Evolutionary conservation across 2,329 filamentous ascomycete species (phyloP).

Genomic region (Fusarium coicis): DNA sequence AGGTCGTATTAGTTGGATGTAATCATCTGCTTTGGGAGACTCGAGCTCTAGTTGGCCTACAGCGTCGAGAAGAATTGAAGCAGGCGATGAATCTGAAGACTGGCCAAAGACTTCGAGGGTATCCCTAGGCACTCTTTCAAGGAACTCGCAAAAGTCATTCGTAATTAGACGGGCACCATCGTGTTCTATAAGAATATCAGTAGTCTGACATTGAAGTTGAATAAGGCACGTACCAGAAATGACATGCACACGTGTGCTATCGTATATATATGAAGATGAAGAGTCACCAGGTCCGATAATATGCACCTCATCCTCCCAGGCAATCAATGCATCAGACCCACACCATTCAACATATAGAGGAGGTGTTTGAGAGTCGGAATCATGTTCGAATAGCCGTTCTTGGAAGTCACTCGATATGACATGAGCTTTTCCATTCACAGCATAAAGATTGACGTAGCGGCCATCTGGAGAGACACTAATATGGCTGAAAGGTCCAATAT

Average conservation of each 20-base stretch:
- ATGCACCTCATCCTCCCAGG: constrained; percentile 98
- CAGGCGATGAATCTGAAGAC: constrained; percentile 87
- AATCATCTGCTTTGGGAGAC: constrained; percentile 96
- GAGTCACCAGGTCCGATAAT: constrained; percentile 87
- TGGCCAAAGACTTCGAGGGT: constrained; percentile 90
- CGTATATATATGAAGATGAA: constrained; percentile 84
- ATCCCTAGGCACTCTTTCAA: constrained; percentile 91
- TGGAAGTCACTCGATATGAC: constrained; percentile 97
- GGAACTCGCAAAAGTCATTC: constrained; percentile 94
- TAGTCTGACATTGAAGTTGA: neutral
- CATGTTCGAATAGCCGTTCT: constrained; percentile 89
- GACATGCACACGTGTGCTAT: constrained; percentile 88
- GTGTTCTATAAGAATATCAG: constrained; percentile 57
- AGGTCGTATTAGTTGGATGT: constrained; percentile 91
- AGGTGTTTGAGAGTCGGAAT: constrained; percentile 84
- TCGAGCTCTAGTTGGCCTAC: constrained; percentile 91
- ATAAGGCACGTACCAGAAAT: constrained; percentile 70
- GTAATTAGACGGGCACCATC: constrained; percentile 93
- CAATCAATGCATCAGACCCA: constrained; percentile 92
- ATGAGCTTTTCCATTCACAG: constrained; percentile 84
- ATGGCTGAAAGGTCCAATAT: constrained; percentile 92
- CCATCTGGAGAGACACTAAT: constrained; percentile 92
- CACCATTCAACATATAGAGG: constrained; percentile 96
- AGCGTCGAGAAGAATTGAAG: constrained; percentile 92
- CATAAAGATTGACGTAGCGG: constrained; percentile 88